A percentile compares a stretch with the other conserved stretches of the same genome.
Conservation (phyloP, 1,284 basidiomycete species). For the Naganishia sp. region DNA sequence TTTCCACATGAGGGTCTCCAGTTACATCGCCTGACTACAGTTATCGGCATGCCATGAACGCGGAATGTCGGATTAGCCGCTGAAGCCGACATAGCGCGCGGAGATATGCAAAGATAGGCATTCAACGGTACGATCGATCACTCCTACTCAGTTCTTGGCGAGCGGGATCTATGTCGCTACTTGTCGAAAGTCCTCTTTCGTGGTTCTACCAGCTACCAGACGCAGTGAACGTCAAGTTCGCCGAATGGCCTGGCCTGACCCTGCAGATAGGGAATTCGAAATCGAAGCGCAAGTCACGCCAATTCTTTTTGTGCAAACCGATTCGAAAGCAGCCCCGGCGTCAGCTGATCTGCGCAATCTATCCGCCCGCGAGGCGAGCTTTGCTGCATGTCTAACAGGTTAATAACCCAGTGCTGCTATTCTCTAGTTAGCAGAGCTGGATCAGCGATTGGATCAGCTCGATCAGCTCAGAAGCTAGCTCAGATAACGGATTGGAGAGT, state of each 20-base stretch:
- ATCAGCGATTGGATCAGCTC: too few species aligned
- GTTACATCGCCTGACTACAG: neutral
- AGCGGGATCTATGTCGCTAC: neutral
- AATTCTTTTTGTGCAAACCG: too few species aligned
- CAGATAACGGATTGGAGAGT: too few species aligned
- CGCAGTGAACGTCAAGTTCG: neutral
- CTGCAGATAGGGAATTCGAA: too few species aligned
- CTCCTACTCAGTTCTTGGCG: neutral
- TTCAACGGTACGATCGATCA: neutral
- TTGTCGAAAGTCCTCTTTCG: neutral
- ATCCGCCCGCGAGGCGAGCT: too few species aligned
- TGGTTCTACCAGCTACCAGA: neutral
- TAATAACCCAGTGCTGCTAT: too few species aligned
- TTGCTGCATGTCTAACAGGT: too few species aligned
- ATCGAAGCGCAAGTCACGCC: too few species aligned
- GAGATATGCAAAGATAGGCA: slow-evolving; percentile 8
- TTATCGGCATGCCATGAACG: neutral
- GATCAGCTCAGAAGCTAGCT: too few species aligned
- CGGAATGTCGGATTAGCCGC: slow-evolving; percentile 7
- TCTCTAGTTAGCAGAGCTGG: too few species aligned
- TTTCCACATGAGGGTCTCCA: neutral
- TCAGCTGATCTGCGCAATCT: too few species aligned
- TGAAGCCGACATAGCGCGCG: slow-evolving; percentile 4
- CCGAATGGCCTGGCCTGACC: neutral
- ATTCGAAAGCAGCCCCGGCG: too few species aligned